Percentiles rank a stretch among this genome's conserved stretches.
phyloP scores from a whole-genome alignment of 2,329 filamentous ascomycete species.

The Emmonsia crescens region DNA sequence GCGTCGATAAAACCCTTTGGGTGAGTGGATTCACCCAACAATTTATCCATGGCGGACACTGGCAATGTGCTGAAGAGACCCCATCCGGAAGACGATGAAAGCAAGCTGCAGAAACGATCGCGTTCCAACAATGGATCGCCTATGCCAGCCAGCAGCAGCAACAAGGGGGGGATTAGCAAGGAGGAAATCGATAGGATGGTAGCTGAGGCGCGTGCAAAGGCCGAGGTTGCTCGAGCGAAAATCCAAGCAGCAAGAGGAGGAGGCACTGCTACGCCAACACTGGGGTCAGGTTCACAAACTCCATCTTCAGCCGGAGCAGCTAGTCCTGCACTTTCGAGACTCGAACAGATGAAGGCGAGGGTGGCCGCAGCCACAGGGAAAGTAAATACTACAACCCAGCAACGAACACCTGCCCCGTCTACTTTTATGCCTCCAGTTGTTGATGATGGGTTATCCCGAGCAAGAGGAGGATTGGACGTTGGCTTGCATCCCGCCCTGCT shows the following conservation, averaged over 20 bases:
- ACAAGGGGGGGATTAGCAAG: slow-evolving; percentile 23
- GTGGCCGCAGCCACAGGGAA: slow-evolving; percentile 62
- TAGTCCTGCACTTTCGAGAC: slow-evolving; percentile 47
- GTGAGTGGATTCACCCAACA: slow-evolving; percentile 7
- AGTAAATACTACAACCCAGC: slow-evolving; percentile 31
- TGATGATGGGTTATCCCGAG: slow-evolving; percentile 40
- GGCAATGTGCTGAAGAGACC: slow-evolving; percentile 38
- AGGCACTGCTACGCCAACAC: slow-evolving; percentile 15
- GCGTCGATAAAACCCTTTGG: slow-evolving; percentile 2
- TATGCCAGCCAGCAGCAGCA: slow-evolving; percentile 28
- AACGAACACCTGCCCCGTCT: slow-evolving; percentile 34
- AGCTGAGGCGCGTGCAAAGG: slow-evolving; percentile 38
- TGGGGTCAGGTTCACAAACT: slow-evolving; percentile 26
- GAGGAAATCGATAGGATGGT: slow-evolving; percentile 39
- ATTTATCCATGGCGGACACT: slow-evolving; percentile 32
- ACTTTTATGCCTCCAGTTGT: slow-evolving; percentile 31
- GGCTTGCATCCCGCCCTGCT: slow-evolving; percentile 67
- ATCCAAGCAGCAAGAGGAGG: slow-evolving; percentile 30
- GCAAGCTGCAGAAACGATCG: slow-evolving; percentile 36
- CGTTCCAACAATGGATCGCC: slow-evolving; percentile 43
- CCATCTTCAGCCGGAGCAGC: slow-evolving; percentile 22
- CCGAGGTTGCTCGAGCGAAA: slow-evolving; percentile 38
- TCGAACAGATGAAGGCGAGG: slow-evolving; percentile 69
- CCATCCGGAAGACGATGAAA: slow-evolving; percentile 37
- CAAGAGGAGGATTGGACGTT: slow-evolving; percentile 59